Evolutionary conservation across 352 stramenopile genomes (phyloP).

Genomic region (Aphanomyces euteiches): DNA sequence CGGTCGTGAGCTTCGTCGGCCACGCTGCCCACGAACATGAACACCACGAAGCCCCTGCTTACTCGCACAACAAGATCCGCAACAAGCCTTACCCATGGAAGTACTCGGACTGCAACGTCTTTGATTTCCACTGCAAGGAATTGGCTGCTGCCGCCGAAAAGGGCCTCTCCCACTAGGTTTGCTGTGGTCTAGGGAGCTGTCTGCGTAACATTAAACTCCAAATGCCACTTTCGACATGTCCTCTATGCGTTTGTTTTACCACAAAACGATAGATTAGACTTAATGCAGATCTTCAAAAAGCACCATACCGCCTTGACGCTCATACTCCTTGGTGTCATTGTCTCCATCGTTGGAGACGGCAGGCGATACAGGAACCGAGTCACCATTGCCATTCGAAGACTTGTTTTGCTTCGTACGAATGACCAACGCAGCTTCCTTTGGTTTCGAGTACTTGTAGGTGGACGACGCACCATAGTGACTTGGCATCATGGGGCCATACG

Average conservation of each 20-base stretch:
- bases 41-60: conserved; percentile 52
- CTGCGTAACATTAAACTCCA: too few relatives aligned
- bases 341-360: conserved; percentile 5
- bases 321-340: conserved; percentile 23
- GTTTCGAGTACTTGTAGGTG: conserved; percentile 47
- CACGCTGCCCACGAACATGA: conserved; percentile 51
- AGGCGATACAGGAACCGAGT: conserved; percentile 15
- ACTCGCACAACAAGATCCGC: conserved; percentile 83
- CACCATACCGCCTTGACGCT: conserved; percentile 1
- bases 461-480: not conserved
- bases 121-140: conserved; percentile 71
- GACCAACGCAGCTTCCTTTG: conserved; percentile 70
- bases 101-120: conserved; percentile 72
- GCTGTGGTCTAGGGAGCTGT: not conserved
- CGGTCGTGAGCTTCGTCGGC: conserved; percentile 52
- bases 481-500: conserved; percentile 3
- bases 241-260: too few relatives aligned
- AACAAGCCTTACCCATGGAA: conserved; percentile 85
- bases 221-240: too few relatives aligned
- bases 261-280: not conserved
- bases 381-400: not conserved
- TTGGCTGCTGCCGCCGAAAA: conserved; percentile 60
- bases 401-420: conserved; percentile 65
- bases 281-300: conserved; percentile 27
- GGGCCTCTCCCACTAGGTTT: conserved; percentile 32